These are phyloP conservation scores for Lipomyces yamadae DNA, from an alignment of 805 yeast genomes.

Conservation along the genomic window DNA sequence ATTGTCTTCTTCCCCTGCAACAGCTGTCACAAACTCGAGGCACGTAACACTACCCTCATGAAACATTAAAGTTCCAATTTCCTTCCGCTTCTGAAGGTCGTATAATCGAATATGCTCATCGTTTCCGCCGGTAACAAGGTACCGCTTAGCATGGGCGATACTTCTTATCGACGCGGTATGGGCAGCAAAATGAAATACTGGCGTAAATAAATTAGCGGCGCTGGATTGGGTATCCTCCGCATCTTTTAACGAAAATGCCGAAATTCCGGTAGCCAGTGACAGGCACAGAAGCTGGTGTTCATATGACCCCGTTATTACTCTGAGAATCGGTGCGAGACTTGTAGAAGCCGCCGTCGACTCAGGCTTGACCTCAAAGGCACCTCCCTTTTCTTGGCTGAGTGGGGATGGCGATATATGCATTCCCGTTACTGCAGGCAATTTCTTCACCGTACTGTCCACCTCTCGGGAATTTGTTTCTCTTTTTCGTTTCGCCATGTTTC, in stretches of 20 bases:
- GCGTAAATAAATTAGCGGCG: constrained; percentile 65
- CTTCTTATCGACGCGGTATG: constrained; percentile 87
- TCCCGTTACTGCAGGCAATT: background rate
- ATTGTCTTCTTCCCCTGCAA: constrained; percentile 3
- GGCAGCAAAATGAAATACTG: constrained; percentile 94
- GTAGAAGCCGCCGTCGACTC: background rate
- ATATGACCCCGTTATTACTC: constrained; percentile 92
- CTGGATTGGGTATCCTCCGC: constrained; percentile 51
- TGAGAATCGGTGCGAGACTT: constrained; percentile 45
- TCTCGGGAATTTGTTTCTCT: background rate
- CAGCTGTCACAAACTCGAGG: constrained; percentile 57
- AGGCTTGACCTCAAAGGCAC: background rate
- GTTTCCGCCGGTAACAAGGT: constrained; percentile 90
- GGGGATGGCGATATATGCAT: background rate
- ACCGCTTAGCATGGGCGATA: constrained; percentile 79
- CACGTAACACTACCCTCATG: constrained; percentile 89
- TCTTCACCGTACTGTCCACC: background rate
- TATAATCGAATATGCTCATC: constrained; percentile 95
- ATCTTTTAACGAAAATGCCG: constrained; percentile 35
- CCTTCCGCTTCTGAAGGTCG: constrained; percentile 91
- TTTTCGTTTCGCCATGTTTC: constrained; percentile 4
- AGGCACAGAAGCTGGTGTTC: constrained; percentile 90
- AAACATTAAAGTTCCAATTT: constrained; percentile 84
- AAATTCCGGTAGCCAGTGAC: constrained; percentile 63
- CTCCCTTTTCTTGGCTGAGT: background rate